phyloP scores from a whole-genome alignment of 1,139 yeast species.

The Candida sp. region DNA sequence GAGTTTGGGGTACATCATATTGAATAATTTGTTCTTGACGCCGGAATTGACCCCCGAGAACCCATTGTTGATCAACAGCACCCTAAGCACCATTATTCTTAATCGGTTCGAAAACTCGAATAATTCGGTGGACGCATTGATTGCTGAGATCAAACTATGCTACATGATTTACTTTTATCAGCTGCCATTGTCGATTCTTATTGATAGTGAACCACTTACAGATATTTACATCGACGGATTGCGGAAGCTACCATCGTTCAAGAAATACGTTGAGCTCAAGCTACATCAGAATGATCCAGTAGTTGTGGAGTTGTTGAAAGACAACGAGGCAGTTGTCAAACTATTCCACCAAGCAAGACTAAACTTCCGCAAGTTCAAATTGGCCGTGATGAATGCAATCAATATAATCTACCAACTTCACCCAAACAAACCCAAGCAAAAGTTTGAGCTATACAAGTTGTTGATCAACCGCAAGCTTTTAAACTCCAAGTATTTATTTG shows the following conservation, averaged over 20 bases:
- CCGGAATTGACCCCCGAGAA: constrained; percentile 20
- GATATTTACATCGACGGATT: constrained; percentile 23
- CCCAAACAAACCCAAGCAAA: constrained; percentile 19
- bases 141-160: constrained; percentile 59
- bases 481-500: constrained; percentile 20
- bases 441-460: constrained; percentile 36
- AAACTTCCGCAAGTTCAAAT: constrained; percentile 25
- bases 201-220: constrained; percentile 14
- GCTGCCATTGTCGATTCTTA: constrained; percentile 61
- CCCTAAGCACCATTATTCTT: constrained; percentile 38
- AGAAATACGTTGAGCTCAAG: constrained; percentile 31
- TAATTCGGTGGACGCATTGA: constrained; percentile 55
- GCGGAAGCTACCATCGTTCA: constrained; percentile 43
- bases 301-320: constrained; percentile 21
- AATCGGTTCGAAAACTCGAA: constrained; percentile 45
- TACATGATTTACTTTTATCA: constrained; percentile 75
- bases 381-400: constrained; percentile 26
- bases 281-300: constrained; percentile 13
- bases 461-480: constrained; percentile 25
- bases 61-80: constrained; percentile 24
- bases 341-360: constrained; percentile 22
- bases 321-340: constrained; percentile 20
- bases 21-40: constrained; percentile 37
- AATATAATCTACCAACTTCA: constrained; percentile 25
- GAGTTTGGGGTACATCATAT: constrained; percentile 39